These are phyloP conservation scores for Pichia exigua DNA, from an alignment of 805 yeast species.

Conservation along the genomic window DNA sequence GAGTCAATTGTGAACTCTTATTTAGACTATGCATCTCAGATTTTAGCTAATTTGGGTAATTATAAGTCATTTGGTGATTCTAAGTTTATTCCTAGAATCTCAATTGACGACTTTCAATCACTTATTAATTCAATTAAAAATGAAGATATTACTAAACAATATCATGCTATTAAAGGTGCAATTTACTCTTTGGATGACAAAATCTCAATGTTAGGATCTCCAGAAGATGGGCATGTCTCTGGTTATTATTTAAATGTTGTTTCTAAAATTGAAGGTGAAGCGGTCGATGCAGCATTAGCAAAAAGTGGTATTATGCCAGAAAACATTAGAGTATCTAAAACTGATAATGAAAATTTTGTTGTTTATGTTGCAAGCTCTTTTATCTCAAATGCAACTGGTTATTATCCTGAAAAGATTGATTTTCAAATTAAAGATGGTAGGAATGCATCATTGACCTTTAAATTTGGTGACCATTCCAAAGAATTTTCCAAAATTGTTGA, in stretches of 20 bases:
- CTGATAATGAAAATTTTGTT: constrained; percentile 37
- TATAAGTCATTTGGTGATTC: constrained; percentile 85
- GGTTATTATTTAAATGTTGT: constrained; percentile 58
- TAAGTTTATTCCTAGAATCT: constrained; percentile 68
- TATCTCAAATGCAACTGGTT: constrained; percentile 40
- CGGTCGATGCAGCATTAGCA: constrained; percentile 60
- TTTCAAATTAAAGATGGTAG: constrained; percentile 33
- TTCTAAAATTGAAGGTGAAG: constrained; percentile 54
- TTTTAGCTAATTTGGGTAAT: constrained; percentile 67
- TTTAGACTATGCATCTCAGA: constrained; percentile 70
- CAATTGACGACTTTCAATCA: constrained; percentile 38
- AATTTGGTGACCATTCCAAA: constrained; percentile 69
- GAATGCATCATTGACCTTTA: constrained; percentile 37
- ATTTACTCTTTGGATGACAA: constrained; percentile 45
- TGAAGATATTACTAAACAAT: constrained; percentile 28
- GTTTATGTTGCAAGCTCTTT: constrained; percentile 65
- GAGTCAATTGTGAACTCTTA: constrained; percentile 37
- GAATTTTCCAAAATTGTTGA: constrained; percentile 58
- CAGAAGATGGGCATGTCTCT: constrained; percentile 66
- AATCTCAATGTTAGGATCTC: constrained; percentile 63
- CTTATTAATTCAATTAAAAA: constrained; percentile 38
- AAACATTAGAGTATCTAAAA: constrained; percentile 68
- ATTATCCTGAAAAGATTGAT: constrained; percentile 44
- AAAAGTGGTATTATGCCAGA: constrained; percentile 62
- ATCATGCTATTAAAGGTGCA: constrained; percentile 36